Percentiles rank a stretch among this genome's conserved stretches.
These are phyloP conservation scores for Yamadazyma oceani DNA, from an alignment of 1,139 yeast genomes.

Conservation along the genomic window DNA sequence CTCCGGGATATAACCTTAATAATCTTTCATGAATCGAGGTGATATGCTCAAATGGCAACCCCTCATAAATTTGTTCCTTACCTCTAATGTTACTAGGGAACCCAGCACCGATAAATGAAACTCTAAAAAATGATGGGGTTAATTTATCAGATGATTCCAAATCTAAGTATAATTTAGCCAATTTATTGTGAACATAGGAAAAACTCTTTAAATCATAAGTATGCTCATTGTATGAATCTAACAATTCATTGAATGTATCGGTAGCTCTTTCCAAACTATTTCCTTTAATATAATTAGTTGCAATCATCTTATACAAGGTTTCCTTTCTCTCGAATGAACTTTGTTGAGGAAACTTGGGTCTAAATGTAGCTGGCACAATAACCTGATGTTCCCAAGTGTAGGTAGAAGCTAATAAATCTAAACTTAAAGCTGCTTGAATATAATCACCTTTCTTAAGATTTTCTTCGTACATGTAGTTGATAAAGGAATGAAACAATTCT, in stretches of 20 bases:
- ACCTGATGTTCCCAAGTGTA: conserved; percentile 72
- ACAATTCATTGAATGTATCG: conserved; percentile 72
- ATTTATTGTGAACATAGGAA: conserved; percentile 67
- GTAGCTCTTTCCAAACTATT: conserved; percentile 76
- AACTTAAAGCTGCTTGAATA: conserved; percentile 81
- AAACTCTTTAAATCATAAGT: conserved; percentile 78
- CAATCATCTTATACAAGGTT: conserved; percentile 67
- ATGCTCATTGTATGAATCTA: conserved; percentile 69
- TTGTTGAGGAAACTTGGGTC: conserved; percentile 78
- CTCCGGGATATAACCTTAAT: conserved; percentile 77
- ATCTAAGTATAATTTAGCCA: conserved; percentile 66
- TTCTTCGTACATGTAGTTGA: conserved; percentile 71
- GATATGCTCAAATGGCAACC: conserved; percentile 84
- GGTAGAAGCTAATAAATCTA: conserved; percentile 75
- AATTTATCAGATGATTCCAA: conserved; percentile 72
- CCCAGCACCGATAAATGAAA: conserved; percentile 80
- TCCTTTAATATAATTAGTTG: conserved; percentile 70
- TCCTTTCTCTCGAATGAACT: conserved; percentile 82
- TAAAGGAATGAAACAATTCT: conserved; percentile 74
- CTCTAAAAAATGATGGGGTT: conserved; percentile 77
- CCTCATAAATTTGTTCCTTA: conserved; percentile 79
- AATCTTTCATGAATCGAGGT: conserved; percentile 80
- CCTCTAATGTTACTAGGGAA: conserved; percentile 79
- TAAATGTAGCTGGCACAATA: conserved; percentile 54
- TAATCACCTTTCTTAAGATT: conserved; percentile 60